A percentile compares a stretch with the other conserved stretches of the same genome.
These are phyloP conservation scores for Trichoderma afroharzianum DNA, from an alignment of 2,329 filamentous ascomycete species.

Conservation along the genomic window DNA sequence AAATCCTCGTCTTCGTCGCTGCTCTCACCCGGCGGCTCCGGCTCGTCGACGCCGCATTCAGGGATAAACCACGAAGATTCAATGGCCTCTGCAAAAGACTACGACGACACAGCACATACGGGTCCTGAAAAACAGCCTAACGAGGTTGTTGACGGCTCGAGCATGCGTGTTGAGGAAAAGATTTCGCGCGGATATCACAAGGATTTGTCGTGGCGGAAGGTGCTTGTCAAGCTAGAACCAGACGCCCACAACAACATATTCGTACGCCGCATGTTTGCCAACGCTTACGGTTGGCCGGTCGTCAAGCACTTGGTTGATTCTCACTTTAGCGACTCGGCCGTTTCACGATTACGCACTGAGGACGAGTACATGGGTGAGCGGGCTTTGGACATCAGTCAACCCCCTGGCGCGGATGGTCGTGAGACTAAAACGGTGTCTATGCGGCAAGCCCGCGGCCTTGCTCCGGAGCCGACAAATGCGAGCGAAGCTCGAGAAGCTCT, in stretches of 20 bases:
- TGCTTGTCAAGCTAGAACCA: slow-evolving; percentile 89
- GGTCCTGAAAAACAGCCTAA: slow-evolving; percentile 40
- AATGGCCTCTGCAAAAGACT: slow-evolving; percentile 44
- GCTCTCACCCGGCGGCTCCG: slow-evolving; percentile 27
- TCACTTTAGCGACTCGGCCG: slow-evolving; percentile 74
- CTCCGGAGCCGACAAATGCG: slow-evolving; percentile 21
- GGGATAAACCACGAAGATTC: slow-evolving; percentile 41
- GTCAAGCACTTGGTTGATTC: slow-evolving; percentile 92
- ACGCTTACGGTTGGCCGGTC: slow-evolving; percentile 97
- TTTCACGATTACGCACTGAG: slow-evolving; percentile 62
- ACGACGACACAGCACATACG: slow-evolving; percentile 49
- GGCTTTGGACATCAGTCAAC: slow-evolving; percentile 56
- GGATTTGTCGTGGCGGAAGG: slow-evolving; percentile 91
- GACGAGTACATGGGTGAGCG: slow-evolving; percentile 65
- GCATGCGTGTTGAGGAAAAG: slow-evolving; percentile 93
- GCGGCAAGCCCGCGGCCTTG: slow-evolving; percentile 17
- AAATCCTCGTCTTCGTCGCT: slow-evolving; percentile 21
- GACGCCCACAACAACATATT: slow-evolving; percentile 99
- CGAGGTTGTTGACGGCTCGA: slow-evolving; percentile 53
- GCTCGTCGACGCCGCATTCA: slow-evolving; percentile 34
- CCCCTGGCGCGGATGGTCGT: slow-evolving; percentile 59
- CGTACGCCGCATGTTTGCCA: slow-evolving; percentile 92
- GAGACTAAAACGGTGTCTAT: slow-evolving; percentile 49
- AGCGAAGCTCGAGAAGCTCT: slow-evolving; percentile 36
- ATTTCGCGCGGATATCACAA: slow-evolving; percentile 94